Evolutionary conservation across 2,329 filamentous ascomycete genomes (phyloP).

Genomic region (Talaromyces sp.): DNA sequence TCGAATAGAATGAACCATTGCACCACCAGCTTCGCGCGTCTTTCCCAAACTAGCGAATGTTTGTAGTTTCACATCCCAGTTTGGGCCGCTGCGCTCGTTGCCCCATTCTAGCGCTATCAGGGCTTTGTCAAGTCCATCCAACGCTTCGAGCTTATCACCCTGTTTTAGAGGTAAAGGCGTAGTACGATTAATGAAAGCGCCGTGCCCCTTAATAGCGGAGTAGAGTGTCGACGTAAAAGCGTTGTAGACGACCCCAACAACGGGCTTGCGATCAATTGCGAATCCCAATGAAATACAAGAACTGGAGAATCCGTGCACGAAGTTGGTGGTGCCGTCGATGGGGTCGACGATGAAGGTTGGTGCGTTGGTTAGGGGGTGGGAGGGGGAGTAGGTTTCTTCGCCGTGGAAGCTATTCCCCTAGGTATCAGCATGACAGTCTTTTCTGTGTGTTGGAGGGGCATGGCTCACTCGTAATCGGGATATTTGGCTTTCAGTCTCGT

Average conservation of each 20-base stretch:
- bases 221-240: constrained; percentile 59
- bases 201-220: constrained; percentile 55
- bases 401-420: constrained; percentile 50
- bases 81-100: constrained; percentile 55
- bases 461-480: constrained; percentile 50
- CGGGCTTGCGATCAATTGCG: constrained; percentile 50
- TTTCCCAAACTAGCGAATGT: constrained; percentile 53
- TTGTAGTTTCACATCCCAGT: constrained; percentile 56
- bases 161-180: constrained; percentile 49
- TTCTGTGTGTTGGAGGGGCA: constrained; percentile 22
- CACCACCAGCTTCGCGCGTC: constrained; percentile 55
- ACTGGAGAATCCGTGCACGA: constrained; percentile 61
- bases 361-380: constrained; percentile 49
- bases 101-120: constrained; percentile 63
- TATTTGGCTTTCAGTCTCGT: constrained; percentile 51
- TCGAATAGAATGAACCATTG: constrained; percentile 61
- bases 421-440: neutral
- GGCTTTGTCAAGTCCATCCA: constrained; percentile 51
- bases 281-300: constrained; percentile 61
- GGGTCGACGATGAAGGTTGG: constrained; percentile 65
- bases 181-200: constrained; percentile 49
- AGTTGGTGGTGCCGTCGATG: constrained; percentile 65
- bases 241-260: constrained; percentile 62
- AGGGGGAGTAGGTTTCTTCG: constrained; percentile 60
- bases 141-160: constrained; percentile 33